Conservation (phyloP, 305 asterid genomes). For the Plantago coronopus region DNA sequence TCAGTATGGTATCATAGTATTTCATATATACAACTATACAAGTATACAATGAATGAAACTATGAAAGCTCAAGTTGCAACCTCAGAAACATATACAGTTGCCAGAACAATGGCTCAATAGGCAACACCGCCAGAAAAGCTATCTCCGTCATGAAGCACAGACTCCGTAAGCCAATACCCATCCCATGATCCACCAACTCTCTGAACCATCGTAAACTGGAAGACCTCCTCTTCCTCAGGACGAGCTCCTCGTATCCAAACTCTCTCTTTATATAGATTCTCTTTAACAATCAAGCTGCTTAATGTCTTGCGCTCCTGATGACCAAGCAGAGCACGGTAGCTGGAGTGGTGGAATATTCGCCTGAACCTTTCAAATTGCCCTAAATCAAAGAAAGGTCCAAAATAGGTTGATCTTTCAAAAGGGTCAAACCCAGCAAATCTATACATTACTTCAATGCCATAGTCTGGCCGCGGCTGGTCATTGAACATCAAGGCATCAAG, state of each 20-base stretch:
- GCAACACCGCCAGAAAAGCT: slow-evolving; percentile 88
- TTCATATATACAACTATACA: neutral
- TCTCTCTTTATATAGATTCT: slow-evolving; percentile 74
- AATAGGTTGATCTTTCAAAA: slow-evolving; percentile 88
- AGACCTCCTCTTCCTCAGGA: slow-evolving; percentile 86
- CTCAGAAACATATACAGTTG: neutral
- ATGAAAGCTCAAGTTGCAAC: too few relatives aligned
- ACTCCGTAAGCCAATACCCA: slow-evolving; percentile 95
- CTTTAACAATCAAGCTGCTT: slow-evolving; percentile 75
- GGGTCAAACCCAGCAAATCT: slow-evolving; percentile 99
- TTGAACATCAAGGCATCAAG: slow-evolving; percentile 89
- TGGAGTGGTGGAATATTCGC: slow-evolving; percentile 89
- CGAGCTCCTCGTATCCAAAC: slow-evolving; percentile 88
- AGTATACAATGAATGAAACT: too few relatives aligned
- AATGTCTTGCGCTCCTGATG: slow-evolving; percentile 77
- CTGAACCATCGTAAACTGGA: slow-evolving; percentile 88
- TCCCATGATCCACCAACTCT: slow-evolving; percentile 96
- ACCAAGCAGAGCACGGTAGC: slow-evolving; percentile 79
- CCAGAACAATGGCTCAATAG: slow-evolving; percentile 35
- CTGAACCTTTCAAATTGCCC: slow-evolving; percentile 97
- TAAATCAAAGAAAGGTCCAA: slow-evolving; percentile 89
- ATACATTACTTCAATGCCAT: slow-evolving; percentile 95
- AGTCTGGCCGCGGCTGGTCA: slow-evolving; percentile 83
- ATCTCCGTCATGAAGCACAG: slow-evolving; percentile 82
- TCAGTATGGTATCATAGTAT: too few relatives aligned